Conservation (phyloP, 208 protist species). For the Vickermania spadyakhi region DNA sequence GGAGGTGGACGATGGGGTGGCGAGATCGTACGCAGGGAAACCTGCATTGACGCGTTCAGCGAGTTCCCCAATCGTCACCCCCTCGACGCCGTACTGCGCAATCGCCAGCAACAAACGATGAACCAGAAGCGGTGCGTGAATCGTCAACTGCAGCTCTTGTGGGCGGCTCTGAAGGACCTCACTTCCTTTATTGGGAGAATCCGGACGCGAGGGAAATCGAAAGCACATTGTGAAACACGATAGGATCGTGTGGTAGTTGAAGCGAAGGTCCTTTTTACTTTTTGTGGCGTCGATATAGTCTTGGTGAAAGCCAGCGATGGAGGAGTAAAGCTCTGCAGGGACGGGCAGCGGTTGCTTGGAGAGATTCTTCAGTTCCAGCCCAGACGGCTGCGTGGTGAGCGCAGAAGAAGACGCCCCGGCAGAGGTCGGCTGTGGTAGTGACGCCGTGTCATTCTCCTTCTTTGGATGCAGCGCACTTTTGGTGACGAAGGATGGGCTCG, state of each 20-base stretch:
- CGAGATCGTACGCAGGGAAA: not conserved
- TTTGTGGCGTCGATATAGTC: not conserved
- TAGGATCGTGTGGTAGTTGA: not conserved
- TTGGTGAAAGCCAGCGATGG: not conserved
- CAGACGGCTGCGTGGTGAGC: not conserved
- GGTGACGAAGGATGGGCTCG: too few species aligned
- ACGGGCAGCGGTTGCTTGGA: not conserved
- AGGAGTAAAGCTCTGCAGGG: not conserved
- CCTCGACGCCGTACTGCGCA: slow-evolving; percentile 12
- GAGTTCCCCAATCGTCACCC: slow-evolving; percentile 15
- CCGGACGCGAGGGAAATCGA: not conserved
- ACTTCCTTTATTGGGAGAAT: too few species aligned
- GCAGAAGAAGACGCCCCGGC: slow-evolving; percentile 2
- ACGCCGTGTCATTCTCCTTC: not conserved
- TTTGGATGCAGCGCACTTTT: too few species aligned
- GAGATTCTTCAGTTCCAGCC: not conserved
- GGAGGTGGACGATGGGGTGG: too few species aligned
- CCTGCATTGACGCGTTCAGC: slow-evolving; percentile 15
- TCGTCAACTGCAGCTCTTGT: slow-evolving; percentile 3
- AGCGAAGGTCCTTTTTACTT: not conserved
- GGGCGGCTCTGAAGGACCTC: too few species aligned
- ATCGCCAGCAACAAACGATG: slow-evolving; percentile 31
- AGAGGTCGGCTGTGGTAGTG: slow-evolving; percentile 1
- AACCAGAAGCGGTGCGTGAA: slow-evolving; percentile 24
- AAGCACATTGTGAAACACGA: not conserved